Conservation (phyloP, 2,329 filamentous ascomycete genomes). For the Colletotrichum sp. region DNA sequence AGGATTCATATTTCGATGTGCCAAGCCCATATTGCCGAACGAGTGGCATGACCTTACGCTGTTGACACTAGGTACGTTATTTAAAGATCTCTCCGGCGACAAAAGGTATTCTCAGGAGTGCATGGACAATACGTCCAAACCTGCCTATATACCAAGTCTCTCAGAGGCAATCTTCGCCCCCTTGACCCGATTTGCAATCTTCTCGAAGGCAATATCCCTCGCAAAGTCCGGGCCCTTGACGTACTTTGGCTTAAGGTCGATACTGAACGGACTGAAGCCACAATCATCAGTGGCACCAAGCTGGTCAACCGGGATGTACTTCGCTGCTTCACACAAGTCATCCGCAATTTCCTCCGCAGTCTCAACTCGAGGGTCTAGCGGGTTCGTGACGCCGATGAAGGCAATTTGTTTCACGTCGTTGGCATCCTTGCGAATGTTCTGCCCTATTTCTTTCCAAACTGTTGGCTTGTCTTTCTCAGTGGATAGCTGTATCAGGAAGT, state of each 20-base stretch:
- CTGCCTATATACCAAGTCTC: not conserved
- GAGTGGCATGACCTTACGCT: too few species aligned
- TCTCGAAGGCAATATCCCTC: not conserved
- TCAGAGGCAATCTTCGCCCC: not conserved
- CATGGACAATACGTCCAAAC: too few species aligned
- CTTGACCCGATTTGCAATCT: not conserved
- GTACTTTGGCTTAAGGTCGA: not conserved
- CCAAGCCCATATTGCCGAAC: too few species aligned
- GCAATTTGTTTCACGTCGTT: not conserved
- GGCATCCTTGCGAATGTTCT: not conserved
- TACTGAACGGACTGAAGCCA: not conserved
- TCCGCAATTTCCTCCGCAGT: not conserved
- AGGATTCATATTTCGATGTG: too few species aligned
- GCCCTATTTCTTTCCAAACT: not conserved
- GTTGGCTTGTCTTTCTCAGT: not conserved
- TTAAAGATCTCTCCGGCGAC: too few species aligned
- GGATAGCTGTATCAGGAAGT: not conserved
- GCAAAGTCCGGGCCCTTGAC: not conserved
- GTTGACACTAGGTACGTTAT: too few species aligned
- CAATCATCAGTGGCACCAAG: not conserved
- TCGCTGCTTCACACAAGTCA: not conserved
- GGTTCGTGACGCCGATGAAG: not conserved
- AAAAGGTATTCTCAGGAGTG: too few species aligned
- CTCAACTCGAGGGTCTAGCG: not conserved
- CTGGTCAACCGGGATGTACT: not conserved